Conservation (phyloP, 1,284 basidiomycete species). For the Sporisorium reilianum region DNA sequence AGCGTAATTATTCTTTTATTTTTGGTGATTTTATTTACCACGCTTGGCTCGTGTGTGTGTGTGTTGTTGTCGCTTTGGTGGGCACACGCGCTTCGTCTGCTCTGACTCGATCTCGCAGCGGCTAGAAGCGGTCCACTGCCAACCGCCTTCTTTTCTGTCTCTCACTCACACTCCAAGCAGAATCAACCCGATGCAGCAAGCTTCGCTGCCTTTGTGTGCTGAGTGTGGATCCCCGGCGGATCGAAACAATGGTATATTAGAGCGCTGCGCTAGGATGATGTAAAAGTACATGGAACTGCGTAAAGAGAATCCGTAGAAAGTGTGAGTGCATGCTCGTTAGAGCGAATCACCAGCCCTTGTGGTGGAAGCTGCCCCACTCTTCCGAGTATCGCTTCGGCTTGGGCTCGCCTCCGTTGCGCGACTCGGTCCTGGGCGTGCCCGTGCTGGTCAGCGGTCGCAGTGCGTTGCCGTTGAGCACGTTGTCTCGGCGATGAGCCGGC, state of each 20-base stretch:
- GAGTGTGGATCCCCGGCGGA: slow-evolving; percentile 14
- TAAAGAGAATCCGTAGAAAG: neutral
- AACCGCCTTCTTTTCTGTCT: too few relatives aligned
- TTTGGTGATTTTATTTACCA: too few relatives aligned
- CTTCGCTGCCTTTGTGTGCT: too few relatives aligned
- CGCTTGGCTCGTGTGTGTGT: too few relatives aligned
- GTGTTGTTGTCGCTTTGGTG: too few relatives aligned
- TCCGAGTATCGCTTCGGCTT: slow-evolving; percentile 51
- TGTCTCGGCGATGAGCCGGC: slow-evolving; percentile 26
- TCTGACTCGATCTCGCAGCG: too few relatives aligned
- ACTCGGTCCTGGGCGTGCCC: slow-evolving; percentile 20
- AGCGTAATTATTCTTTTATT: neutral
- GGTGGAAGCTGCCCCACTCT: slow-evolving; percentile 63
- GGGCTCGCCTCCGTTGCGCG: slow-evolving; percentile 20
- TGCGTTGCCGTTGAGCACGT: slow-evolving; percentile 55
- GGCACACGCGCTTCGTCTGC: too few relatives aligned
- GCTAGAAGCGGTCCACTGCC: too few relatives aligned
- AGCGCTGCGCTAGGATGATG: slow-evolving; percentile 12
- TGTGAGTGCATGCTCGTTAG: neutral
- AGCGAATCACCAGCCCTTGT: slow-evolving; percentile 60
- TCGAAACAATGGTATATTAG: slow-evolving; percentile 34
- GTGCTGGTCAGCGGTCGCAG: slow-evolving; percentile 58
- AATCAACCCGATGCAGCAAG: too few relatives aligned
- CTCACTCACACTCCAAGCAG: too few relatives aligned
- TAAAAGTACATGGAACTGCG: slow-evolving; percentile 31